phyloP scores from a whole-genome alignment of 345 rosid genomes.

The Populus davidiana region DNA sequence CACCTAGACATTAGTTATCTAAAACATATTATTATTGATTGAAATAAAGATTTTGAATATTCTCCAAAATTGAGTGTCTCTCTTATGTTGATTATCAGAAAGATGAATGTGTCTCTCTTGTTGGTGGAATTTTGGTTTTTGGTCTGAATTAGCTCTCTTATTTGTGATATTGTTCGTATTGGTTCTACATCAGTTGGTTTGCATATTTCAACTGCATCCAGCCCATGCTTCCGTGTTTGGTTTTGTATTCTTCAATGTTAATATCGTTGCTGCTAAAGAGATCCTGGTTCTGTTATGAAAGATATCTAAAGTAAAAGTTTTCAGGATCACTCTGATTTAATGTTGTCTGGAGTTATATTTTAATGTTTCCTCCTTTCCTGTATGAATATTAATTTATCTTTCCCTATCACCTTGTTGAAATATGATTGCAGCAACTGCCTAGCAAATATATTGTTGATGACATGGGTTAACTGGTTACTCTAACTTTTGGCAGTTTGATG shows the following conservation, averaged over 20 bases:
- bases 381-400: background rate
- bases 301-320: background rate
- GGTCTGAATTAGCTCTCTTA: background rate
- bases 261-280: background rate
- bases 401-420: background rate
- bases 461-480: constrained; percentile 12
- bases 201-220: background rate
- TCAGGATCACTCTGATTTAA: background rate
- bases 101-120: no score
- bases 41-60: no score
- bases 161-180: background rate
- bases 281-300: background rate
- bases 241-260: background rate
- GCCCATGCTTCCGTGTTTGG: background rate
- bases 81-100: no score
- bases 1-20: no score
- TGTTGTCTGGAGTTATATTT: background rate
- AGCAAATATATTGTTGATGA: background rate
- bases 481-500: constrained; percentile 64
- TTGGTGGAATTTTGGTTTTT: no score
- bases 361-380: background rate
- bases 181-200: background rate
- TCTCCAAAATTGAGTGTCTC: no score
- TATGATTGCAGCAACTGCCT: background rate
- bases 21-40: no score